Conservation (phyloP, 352 stramenopile genomes). For the Phytophthora pinifolia region DNA sequence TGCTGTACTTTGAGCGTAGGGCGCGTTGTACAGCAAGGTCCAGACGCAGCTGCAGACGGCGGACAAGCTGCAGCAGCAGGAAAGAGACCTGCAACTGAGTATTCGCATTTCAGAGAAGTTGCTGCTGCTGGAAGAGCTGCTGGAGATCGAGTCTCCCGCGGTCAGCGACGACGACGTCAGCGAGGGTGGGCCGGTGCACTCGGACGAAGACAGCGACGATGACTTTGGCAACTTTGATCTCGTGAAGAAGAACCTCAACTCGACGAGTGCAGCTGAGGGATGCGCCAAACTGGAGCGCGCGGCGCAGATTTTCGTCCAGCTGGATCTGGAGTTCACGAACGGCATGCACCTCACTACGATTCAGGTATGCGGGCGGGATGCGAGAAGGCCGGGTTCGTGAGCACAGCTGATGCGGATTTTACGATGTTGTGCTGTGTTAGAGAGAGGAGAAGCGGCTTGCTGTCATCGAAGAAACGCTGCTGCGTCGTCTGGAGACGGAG, state of each 20-base stretch:
- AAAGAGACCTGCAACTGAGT: conserved; percentile 58
- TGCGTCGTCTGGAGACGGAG: conserved; percentile 79
- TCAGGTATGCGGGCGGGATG: conserved; percentile 41
- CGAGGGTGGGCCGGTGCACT: conserved; percentile 9
- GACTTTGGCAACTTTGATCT: conserved; percentile 77
- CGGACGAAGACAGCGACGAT: conserved; percentile 43
- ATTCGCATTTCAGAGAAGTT: conserved; percentile 79
- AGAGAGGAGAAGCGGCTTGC: conserved; percentile 70
- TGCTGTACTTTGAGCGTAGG: conserved; percentile 20
- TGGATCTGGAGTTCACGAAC: conserved; percentile 78
- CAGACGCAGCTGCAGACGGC: conserved; percentile 48
- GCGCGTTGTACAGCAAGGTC: conserved; percentile 53
- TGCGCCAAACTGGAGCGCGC: conserved; percentile 78
- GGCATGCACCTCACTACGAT: conserved; percentile 65
- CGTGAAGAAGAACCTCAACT: conserved; percentile 39
- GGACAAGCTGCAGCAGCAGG: conserved; percentile 44
- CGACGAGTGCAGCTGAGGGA: conserved; percentile 45
- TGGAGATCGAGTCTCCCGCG: conserved; percentile 55
- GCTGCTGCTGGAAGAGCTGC: conserved; percentile 68
- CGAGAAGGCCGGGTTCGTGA: not conserved
- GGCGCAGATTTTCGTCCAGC: conserved; percentile 67
- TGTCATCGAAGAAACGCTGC: conserved; percentile 68
- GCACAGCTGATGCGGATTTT: not conserved
- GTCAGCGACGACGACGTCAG: conserved; percentile 30
- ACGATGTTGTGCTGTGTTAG: conserved; percentile 23